phyloP scores from a whole-genome alignment of 345 rosid species.

The Acer yangbiense region DNA sequence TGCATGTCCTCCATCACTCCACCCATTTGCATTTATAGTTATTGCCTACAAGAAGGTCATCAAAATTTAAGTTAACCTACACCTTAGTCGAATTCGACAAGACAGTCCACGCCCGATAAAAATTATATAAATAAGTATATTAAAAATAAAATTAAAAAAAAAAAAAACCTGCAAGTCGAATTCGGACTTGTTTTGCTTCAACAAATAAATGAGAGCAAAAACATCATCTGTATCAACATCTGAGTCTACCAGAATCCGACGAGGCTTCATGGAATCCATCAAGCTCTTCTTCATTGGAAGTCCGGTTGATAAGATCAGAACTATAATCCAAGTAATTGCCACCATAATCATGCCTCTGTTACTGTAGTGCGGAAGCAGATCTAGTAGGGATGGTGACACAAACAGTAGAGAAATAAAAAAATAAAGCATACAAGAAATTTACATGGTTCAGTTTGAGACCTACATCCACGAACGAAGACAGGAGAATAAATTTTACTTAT shows the following conservation, averaged over 20 bases:
- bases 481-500: too few species aligned
- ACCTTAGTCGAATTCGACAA: conserved; percentile 21
- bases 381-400: too few species aligned
- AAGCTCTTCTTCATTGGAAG: not conserved
- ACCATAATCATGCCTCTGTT: not conserved
- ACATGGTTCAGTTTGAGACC: too few species aligned
- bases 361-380: not conserved
- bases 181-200: conserved; percentile 29
- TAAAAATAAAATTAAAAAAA: too few species aligned
- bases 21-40: conserved; percentile 26
- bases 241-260: conserved; percentile 28
- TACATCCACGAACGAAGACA: too few species aligned
- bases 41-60: conserved; percentile 21
- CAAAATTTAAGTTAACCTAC: too few species aligned
- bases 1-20: conserved; percentile 32
- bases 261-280: conserved; percentile 6
- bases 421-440: too few species aligned
- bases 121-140: too few species aligned
- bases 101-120: too few species aligned
- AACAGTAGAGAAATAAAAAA: too few species aligned
- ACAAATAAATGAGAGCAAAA: conserved; percentile 31
- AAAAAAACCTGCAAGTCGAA: conserved; percentile 6
- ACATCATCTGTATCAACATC: conserved; percentile 33
- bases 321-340: not conserved
- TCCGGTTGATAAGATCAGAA: not conserved